Evolutionary conservation across 2,329 filamentous ascomycete species (phyloP).

Genomic region (Neurospora crassa): DNA sequence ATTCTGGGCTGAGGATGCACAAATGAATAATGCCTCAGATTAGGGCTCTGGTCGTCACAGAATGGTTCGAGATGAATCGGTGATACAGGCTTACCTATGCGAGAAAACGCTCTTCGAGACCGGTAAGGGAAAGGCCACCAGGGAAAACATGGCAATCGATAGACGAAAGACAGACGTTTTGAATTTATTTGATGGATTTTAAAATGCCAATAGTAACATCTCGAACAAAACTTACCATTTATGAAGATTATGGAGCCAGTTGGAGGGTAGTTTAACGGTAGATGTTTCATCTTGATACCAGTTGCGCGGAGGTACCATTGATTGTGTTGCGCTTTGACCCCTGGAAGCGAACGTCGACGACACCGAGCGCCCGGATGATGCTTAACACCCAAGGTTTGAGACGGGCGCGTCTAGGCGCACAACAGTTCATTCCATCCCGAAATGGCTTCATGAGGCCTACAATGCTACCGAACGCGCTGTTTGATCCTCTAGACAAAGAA

Average conservation of each 20-base stretch:
- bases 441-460: slow-evolving; percentile 12
- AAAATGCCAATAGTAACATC: neutral
- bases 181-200: neutral
- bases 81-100: neutral
- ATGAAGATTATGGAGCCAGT: neutral
- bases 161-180: neutral
- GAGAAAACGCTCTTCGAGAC: neutral
- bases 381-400: neutral
- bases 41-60: neutral
- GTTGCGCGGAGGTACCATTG: neutral
- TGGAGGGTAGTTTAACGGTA: neutral
- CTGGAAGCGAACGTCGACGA: neutral
- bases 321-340: neutral
- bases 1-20: neutral
- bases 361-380: neutral
- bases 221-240: neutral
- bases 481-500: slow-evolving; percentile 5
- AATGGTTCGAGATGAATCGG: neutral
- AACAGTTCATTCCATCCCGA: slow-evolving; percentile 9
- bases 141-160: neutral
- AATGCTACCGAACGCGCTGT: neutral
- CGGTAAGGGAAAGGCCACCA: neutral
- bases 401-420: neutral
- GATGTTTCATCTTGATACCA: neutral
- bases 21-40: neutral